Evolutionary conservation across 768 basidiomycete genomes (phyloP).

Genomic region (Rossbeevera mucosa): DNA sequence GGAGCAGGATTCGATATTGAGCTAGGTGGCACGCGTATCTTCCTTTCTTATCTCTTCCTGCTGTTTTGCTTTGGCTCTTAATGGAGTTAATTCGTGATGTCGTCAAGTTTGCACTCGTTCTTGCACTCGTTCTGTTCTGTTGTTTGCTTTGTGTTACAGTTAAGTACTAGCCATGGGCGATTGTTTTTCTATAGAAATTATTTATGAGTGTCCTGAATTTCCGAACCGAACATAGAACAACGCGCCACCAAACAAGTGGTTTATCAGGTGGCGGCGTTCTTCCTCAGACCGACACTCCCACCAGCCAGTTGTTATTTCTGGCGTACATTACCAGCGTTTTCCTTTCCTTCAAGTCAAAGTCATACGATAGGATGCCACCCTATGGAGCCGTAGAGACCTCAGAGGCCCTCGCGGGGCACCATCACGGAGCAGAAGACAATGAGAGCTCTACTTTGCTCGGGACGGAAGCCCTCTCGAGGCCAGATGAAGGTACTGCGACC

Average conservation of each 20-base stretch:
- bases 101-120: conserved; percentile 1
- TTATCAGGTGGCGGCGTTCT: neutral
- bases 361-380: conserved; percentile 62
- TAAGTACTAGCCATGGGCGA: too few relatives aligned
- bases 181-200: neutral
- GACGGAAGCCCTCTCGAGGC: conserved; percentile 24
- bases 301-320: neutral
- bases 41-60: neutral
- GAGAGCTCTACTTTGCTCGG: conserved; percentile 64
- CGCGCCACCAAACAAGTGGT: neutral
- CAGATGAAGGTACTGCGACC: conserved; percentile 62
- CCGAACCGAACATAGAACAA: neutral
- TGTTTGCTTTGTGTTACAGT: conserved; percentile 1
- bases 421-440: conserved; percentile 23
- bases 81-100: conserved; percentile 17
- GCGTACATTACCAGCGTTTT: neutral
- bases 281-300: neutral
- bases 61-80: conserved; percentile 12
- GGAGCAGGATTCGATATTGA: conserved; percentile 30
- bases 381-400: conserved; percentile 54
- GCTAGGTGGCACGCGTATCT: neutral
- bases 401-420: conserved; percentile 10
- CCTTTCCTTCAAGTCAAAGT: conserved; percentile 10
- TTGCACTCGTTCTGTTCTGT: conserved; percentile 9
- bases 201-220: neutral